phyloP scores from a whole-genome alignment of 805 yeast species.

The Metschnikowia baotianmanensis region DNA sequence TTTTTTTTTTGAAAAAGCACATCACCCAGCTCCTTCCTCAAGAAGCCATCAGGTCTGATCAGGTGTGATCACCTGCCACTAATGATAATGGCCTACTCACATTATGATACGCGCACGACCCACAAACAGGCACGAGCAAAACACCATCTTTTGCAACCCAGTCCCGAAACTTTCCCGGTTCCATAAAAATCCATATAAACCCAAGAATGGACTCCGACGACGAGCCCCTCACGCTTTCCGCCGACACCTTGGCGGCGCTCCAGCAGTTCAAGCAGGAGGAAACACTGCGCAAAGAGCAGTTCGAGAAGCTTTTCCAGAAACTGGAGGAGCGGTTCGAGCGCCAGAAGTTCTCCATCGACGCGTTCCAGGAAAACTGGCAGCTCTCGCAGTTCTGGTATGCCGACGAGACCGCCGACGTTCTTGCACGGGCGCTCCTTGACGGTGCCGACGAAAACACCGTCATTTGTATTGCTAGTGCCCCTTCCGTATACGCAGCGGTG shows the following conservation, averaged over 20 bases:
- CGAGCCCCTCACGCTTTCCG: slow-evolving; percentile 45
- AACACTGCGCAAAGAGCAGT: slow-evolving; percentile 50
- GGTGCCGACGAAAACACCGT: slow-evolving; percentile 74
- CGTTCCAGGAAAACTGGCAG: slow-evolving; percentile 91
- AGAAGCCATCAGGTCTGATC: too few species aligned
- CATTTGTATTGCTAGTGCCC: slow-evolving; percentile 80
- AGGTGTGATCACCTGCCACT: too few species aligned
- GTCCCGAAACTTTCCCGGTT: not conserved
- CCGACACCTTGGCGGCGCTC: slow-evolving; percentile 52
- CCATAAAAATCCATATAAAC: not conserved
- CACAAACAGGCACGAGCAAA: too few species aligned
- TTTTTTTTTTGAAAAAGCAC: too few species aligned
- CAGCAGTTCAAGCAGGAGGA: slow-evolving; percentile 70
- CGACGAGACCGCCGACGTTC: slow-evolving; percentile 64
- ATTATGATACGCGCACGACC: slow-evolving; percentile 14
- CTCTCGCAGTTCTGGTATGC: slow-evolving; percentile 89
- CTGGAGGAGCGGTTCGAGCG: slow-evolving; percentile 58
- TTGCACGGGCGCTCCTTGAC: slow-evolving; percentile 70
- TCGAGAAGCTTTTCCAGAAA: slow-evolving; percentile 49
- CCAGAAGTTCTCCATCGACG: slow-evolving; percentile 56
- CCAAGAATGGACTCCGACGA: slow-evolving; percentile 38
- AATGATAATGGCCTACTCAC: too few species aligned
- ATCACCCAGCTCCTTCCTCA: too few species aligned
- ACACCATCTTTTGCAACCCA: not conserved
- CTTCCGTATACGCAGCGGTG: slow-evolving; percentile 87